Evolutionary conservation across 345 rosid species (phyloP), one percentile per base, ranked within the genome.

Genomic region (Chamaenerion angustifolium): DNA sequence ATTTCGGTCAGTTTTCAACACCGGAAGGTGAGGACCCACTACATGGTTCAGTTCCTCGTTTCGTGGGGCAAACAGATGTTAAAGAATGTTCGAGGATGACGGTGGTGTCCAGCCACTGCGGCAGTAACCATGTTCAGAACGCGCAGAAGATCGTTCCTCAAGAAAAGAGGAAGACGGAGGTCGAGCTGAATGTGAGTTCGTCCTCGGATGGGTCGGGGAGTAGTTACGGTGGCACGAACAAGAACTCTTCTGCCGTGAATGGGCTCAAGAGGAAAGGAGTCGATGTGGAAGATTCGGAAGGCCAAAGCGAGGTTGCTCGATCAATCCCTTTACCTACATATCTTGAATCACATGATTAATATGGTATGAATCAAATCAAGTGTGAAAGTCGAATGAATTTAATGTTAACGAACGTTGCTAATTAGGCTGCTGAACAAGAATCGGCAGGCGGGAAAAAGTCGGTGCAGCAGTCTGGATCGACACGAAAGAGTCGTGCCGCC

Each of bases 131-230:
- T 49, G 52, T 43, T n/a, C n/a, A n/a, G n/a, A n/a, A n/a, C n/a
- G n/a, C n/a, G 42, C 42, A 48, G 37, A 57, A 57, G 45, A 27
- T 14, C 1, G 43, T 58, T 51, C 47, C 62, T 48, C 63, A 46
- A 37, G 58, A 71, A 48, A 60, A 44, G 23, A 69, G 57, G 48
- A 75, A 71, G 58, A 59, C 70, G 11, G 80, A 73, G 45, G 70
- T 68, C 43, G 71, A 67, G 51, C 71, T 66, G 1, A 70, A 79
- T 45, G 59, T 64, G 42, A 76, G 73, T 48, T 69, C 84, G 10
- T 74, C 83, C 45, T 77, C 93, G 2, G 88, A 76, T 57, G 94
- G 78, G 45, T 82, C 92, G n/a, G 92, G 76, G 46, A 68, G 80
- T 47, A 69, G 82, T 68, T 64, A 70, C 41, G 76, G 67, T 12